These are phyloP conservation scores for Chalciporus piperatoides DNA, from an alignment of 1,284 basidiomycete species.

Conservation along the genomic window DNA sequence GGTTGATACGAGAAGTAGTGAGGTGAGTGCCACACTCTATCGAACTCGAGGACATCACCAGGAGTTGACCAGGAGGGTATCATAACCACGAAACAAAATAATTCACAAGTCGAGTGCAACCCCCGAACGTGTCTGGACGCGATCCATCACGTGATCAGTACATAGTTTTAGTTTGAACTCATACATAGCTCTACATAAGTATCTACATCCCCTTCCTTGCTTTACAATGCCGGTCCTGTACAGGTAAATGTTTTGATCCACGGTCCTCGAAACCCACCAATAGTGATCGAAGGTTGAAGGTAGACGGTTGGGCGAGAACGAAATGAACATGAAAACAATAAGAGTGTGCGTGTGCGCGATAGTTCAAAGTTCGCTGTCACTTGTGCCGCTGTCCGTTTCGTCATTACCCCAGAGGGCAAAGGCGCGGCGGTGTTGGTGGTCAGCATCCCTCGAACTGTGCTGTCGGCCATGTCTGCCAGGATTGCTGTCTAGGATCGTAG, in stretches of 20 bases:
- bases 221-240: background rate
- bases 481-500: constrained; percentile 47
- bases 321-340: constrained; percentile 2
- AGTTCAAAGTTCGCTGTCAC: constrained; percentile 54
- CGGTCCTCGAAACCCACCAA: background rate
- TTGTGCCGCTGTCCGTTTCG: constrained; percentile 81
- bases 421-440: constrained; percentile 51
- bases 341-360: background rate
- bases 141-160: constrained; percentile 20
- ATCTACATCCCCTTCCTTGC: constrained; percentile 2
- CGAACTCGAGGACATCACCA: constrained; percentile 1
- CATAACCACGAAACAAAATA: background rate
- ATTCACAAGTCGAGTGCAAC: background rate
- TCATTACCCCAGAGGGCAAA: constrained; percentile 84
- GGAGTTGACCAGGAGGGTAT: background rate
- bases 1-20: constrained; percentile 45
- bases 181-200: constrained; percentile 1
- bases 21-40: constrained; percentile 28
- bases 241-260: background rate
- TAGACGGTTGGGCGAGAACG: background rate
- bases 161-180: background rate
- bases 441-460: constrained; percentile 36
- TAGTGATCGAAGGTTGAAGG: background rate
- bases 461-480: constrained; percentile 35
- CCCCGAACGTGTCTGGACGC: background rate